These are phyloP conservation scores for Cajanus cajan DNA, from an alignment of 306 rosid genomes.

Conservation along the genomic window DNA sequence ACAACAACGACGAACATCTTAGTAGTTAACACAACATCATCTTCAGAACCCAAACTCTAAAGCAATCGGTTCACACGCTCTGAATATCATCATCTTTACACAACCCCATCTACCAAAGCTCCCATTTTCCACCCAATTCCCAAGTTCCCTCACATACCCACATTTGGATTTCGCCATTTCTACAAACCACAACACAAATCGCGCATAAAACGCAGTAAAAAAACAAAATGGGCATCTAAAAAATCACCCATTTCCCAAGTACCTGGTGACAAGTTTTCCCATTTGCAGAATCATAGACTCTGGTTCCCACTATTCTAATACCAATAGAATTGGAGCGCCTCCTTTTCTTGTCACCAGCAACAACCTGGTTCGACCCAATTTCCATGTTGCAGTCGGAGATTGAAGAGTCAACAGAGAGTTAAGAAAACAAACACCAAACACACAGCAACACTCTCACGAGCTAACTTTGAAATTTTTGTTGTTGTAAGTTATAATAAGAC, in stretches of 20 bases:
- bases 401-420: not conserved
- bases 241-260: not conserved
- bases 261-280: conserved; percentile 79
- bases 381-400: not conserved
- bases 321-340: conserved; percentile 43
- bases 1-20: not conserved
- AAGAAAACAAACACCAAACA: not conserved
- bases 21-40: not conserved
- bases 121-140: not conserved
- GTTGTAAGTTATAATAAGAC: not conserved
- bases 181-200: not conserved
- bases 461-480: not conserved
- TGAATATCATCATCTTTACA: no score
- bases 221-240: not conserved
- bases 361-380: not conserved
- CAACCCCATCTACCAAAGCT: not conserved
- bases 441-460: not conserved
- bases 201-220: not conserved
- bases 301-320: conserved; percentile 44
- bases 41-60: not conserved
- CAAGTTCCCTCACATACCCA: not conserved
- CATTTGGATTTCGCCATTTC: not conserved
- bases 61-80: no score
- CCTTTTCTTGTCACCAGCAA: not conserved
- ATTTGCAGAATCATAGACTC: conserved; percentile 54